Conservation (phyloP, 371 early-diverging fungal genomes). For the Syncephalastrum sp. region DNA sequence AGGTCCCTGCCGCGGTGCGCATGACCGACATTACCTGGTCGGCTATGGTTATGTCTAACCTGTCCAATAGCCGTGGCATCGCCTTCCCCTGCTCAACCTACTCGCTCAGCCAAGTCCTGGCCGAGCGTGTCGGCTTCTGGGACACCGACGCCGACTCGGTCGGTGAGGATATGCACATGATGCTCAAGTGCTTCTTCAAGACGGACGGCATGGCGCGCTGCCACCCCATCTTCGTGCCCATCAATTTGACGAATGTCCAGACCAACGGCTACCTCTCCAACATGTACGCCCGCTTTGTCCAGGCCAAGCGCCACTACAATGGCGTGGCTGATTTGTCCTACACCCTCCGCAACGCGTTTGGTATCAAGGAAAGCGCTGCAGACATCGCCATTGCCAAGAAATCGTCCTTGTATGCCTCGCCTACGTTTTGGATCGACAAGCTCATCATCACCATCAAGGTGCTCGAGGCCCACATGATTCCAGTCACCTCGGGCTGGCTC, state of each 20-base stretch:
- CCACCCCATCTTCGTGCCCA: constrained; percentile 68
- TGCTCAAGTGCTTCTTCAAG: constrained; percentile 77
- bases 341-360: constrained; percentile 31
- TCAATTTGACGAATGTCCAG: constrained; percentile 74
- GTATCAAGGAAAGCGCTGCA: neutral
- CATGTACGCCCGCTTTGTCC: constrained; percentile 64
- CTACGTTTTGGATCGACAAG: constrained; percentile 46
- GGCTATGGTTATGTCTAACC: constrained; percentile 75
- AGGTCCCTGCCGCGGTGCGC: constrained; percentile 75
- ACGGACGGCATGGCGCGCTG: constrained; percentile 62
- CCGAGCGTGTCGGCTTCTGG: constrained; percentile 73
- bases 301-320: constrained; percentile 71
- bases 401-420: constrained; percentile 34
- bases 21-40: constrained; percentile 81
- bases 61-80: constrained; percentile 63
- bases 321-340: constrained; percentile 61
- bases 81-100: constrained; percentile 79
- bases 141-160: constrained; percentile 77
- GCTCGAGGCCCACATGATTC: constrained; percentile 57
- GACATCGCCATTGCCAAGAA: constrained; percentile 26
- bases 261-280: constrained; percentile 55
- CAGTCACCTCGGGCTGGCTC: constrained; percentile 54
- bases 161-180: constrained; percentile 88
- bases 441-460: constrained; percentile 39
- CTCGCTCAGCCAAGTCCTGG: constrained; percentile 70